Evolutionary conservation across 345 rosid genomes (phyloP).

Genomic region (Gossypium bickii): DNA sequence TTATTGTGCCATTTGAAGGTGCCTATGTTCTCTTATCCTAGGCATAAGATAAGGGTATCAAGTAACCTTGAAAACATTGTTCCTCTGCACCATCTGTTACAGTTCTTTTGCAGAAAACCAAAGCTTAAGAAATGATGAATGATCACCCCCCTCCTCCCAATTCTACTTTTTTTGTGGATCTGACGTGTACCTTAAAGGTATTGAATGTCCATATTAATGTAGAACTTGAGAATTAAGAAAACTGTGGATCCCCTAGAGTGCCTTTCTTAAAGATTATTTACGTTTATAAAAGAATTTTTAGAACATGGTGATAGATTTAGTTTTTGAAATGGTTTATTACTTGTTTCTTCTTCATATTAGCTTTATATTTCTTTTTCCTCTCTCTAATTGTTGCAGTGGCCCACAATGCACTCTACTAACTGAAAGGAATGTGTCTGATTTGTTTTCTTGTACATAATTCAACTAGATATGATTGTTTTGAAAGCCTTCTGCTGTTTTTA

Average conservation of each 20-base stretch:
- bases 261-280: neutral
- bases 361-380: neutral
- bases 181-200: neutral
- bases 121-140: conserved; percentile 2
- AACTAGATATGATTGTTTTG: neutral
- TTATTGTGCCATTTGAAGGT: neutral
- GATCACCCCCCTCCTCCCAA: neutral
- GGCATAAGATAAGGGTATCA: neutral
- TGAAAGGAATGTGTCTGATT: neutral
- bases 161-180: neutral
- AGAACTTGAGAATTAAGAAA: neutral
- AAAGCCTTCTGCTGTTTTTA: neutral
- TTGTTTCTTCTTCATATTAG: neutral
- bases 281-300: neutral
- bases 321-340: neutral
- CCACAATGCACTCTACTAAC: neutral
- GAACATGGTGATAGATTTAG: neutral
- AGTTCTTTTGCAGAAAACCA: neutral
- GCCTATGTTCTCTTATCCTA: neutral
- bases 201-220: neutral
- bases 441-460: neutral
- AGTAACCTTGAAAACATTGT: neutral
- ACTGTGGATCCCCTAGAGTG: neutral
- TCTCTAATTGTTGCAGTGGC: neutral
- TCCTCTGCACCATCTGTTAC: neutral